These are phyloP conservation scores for Haplosporangium sp. DNA, from an alignment of 371 early-diverging fungal species.

Conservation along the genomic window DNA sequence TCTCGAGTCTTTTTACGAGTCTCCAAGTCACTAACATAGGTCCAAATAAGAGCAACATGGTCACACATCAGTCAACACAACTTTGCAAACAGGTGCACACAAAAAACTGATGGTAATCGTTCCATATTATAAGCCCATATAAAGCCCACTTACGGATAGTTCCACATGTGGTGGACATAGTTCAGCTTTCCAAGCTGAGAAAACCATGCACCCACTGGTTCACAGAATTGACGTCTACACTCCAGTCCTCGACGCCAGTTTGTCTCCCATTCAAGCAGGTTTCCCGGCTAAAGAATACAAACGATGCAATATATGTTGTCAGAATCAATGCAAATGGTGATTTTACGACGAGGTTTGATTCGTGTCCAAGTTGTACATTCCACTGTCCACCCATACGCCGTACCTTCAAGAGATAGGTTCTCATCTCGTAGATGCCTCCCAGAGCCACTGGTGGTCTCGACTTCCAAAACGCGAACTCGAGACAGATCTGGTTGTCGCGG, in stretches of 20 bases:
- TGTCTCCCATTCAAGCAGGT: slow-evolving; percentile 92
- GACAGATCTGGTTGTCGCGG: slow-evolving; percentile 86
- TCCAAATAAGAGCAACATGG: neutral
- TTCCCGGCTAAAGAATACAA: slow-evolving; percentile 74
- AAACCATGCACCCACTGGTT: slow-evolving; percentile 96
- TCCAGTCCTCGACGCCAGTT: slow-evolving; percentile 91
- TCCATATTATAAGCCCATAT: neutral
- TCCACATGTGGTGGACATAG: slow-evolving; percentile 95
- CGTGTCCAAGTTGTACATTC: no score
- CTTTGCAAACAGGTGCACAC: neutral
- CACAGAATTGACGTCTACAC: slow-evolving; percentile 86
- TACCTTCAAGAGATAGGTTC: slow-evolving; percentile 86
- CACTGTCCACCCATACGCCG: no score
- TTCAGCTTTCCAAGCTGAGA: slow-evolving; percentile 90
- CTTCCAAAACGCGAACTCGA: slow-evolving; percentile 94
- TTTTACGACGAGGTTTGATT: no score
- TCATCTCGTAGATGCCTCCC: slow-evolving; percentile 90
- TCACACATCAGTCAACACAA: neutral
- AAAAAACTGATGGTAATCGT: no score
- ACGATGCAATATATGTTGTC: no score
- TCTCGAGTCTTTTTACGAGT: slow-evolving; percentile 91
- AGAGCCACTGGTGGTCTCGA: slow-evolving; percentile 78
- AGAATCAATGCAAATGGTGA: no score
- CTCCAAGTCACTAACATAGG: slow-evolving; percentile 70
- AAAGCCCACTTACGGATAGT: slow-evolving; percentile 74